Evolutionary conservation across 176 grass and related monocot genomes (phyloP).

Genomic region (Thinopyrum elongatum): DNA sequence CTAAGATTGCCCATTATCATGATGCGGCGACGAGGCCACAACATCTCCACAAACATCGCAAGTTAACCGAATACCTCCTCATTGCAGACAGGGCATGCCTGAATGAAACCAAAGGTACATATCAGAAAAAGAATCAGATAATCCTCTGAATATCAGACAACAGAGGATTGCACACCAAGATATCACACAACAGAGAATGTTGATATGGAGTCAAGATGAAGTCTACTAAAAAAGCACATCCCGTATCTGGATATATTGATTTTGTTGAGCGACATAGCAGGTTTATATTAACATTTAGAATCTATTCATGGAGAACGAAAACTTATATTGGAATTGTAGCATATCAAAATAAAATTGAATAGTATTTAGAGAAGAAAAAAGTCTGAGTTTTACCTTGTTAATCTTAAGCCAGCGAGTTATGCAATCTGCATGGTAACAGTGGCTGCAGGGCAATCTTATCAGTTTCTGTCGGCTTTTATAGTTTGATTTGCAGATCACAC

Average conservation of each 20-base stretch:
- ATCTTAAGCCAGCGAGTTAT: slow-evolving; percentile 79
- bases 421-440: slow-evolving; percentile 67
- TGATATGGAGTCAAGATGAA: slow-evolving; percentile 3
- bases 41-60: not conserved
- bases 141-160: not conserved
- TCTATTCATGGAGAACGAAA: not conserved
- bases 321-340: not conserved
- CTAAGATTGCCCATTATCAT: not conserved
- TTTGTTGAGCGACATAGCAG: not conserved
- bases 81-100: slow-evolving; percentile 78
- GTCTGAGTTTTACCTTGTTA: slow-evolving; percentile 58
- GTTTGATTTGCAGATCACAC: slow-evolving; percentile 59
- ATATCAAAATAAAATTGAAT: not conserved
- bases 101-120: slow-evolving; percentile 19
- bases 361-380: not conserved
- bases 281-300: slow-evolving; percentile 11
- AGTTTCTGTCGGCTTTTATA: slow-evolving; percentile 57
- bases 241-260: too few species aligned
- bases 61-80: slow-evolving; percentile 73
- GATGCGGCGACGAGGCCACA: not conserved
- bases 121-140: slow-evolving; percentile 18
- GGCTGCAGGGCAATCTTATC: slow-evolving; percentile 71
- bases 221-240: too few species aligned
- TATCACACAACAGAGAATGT: not conserved
- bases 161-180: not conserved